Evolutionary conservation across 345 rosid genomes (phyloP), one percentile per base, ranked within the genome.

Genomic region (Populus ilicifolia): DNA sequence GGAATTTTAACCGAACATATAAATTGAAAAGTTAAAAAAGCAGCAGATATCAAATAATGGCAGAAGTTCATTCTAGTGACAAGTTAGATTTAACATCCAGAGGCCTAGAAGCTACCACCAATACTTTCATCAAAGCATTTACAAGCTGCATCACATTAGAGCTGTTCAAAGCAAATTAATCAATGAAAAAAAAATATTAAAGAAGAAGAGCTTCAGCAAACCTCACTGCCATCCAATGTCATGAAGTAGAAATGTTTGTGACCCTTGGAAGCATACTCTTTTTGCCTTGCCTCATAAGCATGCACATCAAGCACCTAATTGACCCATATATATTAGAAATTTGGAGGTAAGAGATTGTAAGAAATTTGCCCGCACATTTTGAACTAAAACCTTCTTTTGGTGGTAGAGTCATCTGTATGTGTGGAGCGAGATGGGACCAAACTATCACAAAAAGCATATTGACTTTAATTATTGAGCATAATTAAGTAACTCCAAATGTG

Each of bases 191-290:
- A 67, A 52, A 23, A 29, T 10, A 38, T 30, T 39, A 64, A n/a
- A 68, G 67, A 38, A 61, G 30, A 73, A 74, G 68, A 65, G 33
- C 21, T 72, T 14, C 79, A 78, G 67, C 87, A 75, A 81, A 96
- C 99, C 99, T 96, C 99, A 76, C 93, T 92, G 80, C 96, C 97
- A 82, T 92, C 89, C 81, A 96, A 84, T 35, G 99, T 96, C 99
- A 96, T 96, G 88, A 96, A 96, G 88, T 96, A 96, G 87, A 93
- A 96, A 90, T 96, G 99, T 87, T 90, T 96, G 83, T 96, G 98
- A 81, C 97, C 91, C 87, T 82, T 89, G 46, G 86, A 86, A 66
- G 98, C 99, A 88, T 96, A 96, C 77, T 96, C 91, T 82, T 86
- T 91, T 75, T 90, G 98, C 8, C 99, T 89, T 77, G 84, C 85